A percentile compares a stretch with the other conserved stretches of the same genome.
These are phyloP conservation scores for Tetracladium setigerum DNA, from an alignment of 495 filamentous ascomycete genomes.

Conservation along the genomic window DNA sequence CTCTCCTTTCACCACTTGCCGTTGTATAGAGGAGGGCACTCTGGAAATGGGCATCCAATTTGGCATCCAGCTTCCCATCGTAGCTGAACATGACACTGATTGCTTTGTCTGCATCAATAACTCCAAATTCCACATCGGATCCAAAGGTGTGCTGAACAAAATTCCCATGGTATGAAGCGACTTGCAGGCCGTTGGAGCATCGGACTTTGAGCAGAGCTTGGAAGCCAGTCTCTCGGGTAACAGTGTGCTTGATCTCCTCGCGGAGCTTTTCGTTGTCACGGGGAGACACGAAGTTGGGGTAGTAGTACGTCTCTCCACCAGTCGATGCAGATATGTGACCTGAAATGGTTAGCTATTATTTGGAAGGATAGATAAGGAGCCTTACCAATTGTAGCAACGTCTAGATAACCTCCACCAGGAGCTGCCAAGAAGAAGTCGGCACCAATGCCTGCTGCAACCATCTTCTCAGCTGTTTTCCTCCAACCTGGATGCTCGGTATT, in stretches of 20 bases:
- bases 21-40: conserved; percentile 92
- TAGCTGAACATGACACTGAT: conserved; percentile 90
- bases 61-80: conserved; percentile 93
- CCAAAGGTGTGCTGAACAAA: conserved; percentile 92
- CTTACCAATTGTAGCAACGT: conserved; percentile 89
- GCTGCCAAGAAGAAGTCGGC: conserved; percentile 92
- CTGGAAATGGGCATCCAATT: conserved; percentile 97
- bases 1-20: conserved; percentile 78
- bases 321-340: conserved; percentile 69
- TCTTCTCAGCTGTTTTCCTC: conserved; percentile 74
- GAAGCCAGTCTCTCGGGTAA: conserved; percentile 90
- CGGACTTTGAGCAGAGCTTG: conserved; percentile 98
- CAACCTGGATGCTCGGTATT: conserved; percentile 82
- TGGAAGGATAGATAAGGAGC: conserved; percentile 14
- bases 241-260: conserved; percentile 76
- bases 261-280: conserved; percentile 79
- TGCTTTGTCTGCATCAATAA: conserved; percentile 89
- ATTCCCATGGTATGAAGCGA: conserved; percentile 89
- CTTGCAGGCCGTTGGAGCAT: conserved; percentile 93
- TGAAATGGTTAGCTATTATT: conserved; percentile 14
- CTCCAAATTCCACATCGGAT: conserved; percentile 90
- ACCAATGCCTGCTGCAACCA: conserved; percentile 84
- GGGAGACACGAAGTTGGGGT: conserved; percentile 86
- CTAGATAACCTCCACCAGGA: conserved; percentile 81
- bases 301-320: conserved; percentile 91